These are phyloP conservation scores for Plasmodium chabaudi DNA, from an alignment of 169 alveolate species.

Conservation along the genomic window DNA sequence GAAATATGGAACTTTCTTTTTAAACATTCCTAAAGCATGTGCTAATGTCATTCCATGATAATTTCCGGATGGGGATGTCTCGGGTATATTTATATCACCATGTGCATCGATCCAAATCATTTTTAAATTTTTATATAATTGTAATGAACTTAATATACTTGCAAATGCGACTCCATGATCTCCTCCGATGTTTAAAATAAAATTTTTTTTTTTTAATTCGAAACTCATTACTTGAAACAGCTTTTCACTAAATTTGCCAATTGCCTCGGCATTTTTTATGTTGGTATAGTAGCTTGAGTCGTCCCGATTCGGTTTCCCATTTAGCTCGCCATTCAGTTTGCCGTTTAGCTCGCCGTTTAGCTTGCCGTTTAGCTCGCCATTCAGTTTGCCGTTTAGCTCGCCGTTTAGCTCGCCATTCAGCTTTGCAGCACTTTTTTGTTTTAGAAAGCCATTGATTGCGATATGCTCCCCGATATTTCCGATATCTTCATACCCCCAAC, in stretches of 20 bases:
- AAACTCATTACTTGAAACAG: slow-evolving; percentile 27
- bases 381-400: neutral
- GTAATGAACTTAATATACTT: slow-evolving; percentile 74
- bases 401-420: too few species aligned
- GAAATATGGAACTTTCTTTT: slow-evolving; percentile 70
- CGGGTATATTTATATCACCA: slow-evolving; percentile 83
- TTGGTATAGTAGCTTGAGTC: slow-evolving; percentile 17
- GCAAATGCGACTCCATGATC: slow-evolving; percentile 84
- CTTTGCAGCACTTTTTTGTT: too few species aligned
- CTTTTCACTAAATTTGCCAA: slow-evolving; percentile 46
- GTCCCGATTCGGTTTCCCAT: neutral
- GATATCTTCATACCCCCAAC: slow-evolving; percentile 58
- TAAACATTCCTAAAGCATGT: slow-evolving; percentile 77
- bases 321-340: neutral
- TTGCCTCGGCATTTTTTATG: slow-evolving; percentile 27
- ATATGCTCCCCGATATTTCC: slow-evolving; percentile 14
- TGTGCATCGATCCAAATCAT: slow-evolving; percentile 87
- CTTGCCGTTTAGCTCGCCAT: neutral
- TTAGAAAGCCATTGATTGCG: too few species aligned
- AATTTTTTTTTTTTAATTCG: slow-evolving; percentile 61
- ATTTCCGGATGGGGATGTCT: slow-evolving; percentile 80
- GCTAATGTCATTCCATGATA: slow-evolving; percentile 85
- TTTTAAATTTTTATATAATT: slow-evolving; percentile 67
- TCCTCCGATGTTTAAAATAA: slow-evolving; percentile 82
- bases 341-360: too few species aligned